Evolutionary conservation across 2,329 filamentous ascomycete species (phyloP).

Genomic region (Macrophomina phaseolina): DNA sequence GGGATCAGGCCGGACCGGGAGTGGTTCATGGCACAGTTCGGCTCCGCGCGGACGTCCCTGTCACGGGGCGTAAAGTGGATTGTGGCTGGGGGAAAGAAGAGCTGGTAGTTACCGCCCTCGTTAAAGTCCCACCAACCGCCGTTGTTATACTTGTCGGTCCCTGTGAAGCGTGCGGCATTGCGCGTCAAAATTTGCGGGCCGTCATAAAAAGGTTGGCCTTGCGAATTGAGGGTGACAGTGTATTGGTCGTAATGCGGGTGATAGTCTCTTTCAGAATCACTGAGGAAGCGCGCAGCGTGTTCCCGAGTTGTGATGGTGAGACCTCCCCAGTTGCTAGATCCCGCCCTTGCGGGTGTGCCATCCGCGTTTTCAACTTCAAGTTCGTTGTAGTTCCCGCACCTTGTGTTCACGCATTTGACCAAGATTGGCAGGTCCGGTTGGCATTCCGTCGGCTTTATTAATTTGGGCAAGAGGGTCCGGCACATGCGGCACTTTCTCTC

Average conservation of each 20-base stretch:
- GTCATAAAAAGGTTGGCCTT: slow-evolving; percentile 1
- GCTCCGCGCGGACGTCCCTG: background rate
- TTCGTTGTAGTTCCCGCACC: background rate
- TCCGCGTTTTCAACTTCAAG: background rate
- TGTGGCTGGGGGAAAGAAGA: background rate
- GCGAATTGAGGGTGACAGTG: background rate
- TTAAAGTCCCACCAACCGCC: slow-evolving; percentile 4
- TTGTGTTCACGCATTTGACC: background rate
- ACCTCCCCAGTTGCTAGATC: background rate
- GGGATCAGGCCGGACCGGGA: slow-evolving; percentile 5
- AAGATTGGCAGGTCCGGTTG: background rate
- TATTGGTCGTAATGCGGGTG: background rate
- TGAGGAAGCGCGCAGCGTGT: background rate
- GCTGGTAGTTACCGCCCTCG: slow-evolving; percentile 8
- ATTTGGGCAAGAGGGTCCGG: background rate
- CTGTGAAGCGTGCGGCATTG: background rate
- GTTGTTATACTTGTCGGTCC: background rate
- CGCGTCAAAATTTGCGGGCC: background rate
- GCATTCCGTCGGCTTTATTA: background rate
- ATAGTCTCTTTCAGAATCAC: background rate
- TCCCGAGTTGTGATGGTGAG: background rate
- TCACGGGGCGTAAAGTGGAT: background rate
- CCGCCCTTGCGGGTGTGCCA: background rate
- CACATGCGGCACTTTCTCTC: slow-evolving; percentile 6
- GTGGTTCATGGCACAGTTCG: background rate